Base-by-base conservation (phyloP, 1,139 yeast genomes). In the Saccharomyces hybrid region DNA sequence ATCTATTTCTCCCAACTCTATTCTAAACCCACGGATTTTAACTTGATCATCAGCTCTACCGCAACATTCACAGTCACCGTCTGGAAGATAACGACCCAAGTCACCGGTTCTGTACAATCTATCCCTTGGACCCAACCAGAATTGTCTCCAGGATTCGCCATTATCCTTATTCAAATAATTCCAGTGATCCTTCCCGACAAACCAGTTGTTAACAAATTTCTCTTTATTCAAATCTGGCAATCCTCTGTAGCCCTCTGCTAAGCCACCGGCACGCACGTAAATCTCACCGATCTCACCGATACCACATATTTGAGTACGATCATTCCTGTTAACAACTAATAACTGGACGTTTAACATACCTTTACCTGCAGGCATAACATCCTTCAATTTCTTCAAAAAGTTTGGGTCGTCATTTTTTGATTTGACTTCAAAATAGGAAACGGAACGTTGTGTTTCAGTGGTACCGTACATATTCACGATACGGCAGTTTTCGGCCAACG, bases 41-140 rank as follows among this genome's bases (percentile, higher is more conserved):
- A 95, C 97, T 73, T 95, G 99, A 70, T 93, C 98, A 74, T 95
- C 99, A 31, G 99, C 99, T 71, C 99, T 83, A 56, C 99, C 99
- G 70, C 96, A 86, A 72, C 98, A 93, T 75, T 93, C 99, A 61
- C 95, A 93, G 73, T 93, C 88, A 57, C 99, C 99, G 66, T 90
- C 97, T 5, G 99, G 97, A 56, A 91, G 76, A 70, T 93, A 95
- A 63, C 99, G 83, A 52, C 99, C 99, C 63, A 93, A 78, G 73
- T 95, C 99, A 63, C 99, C 99, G 46, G 98, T 91, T 74, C 99
- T 81, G 75, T 93, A 93, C 58, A 95, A 75, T 68, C 99, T 81
- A 71, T 93, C 99, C 67, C 99, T 82, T 63, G 97, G 96, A 0
- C 98, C 98, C 46, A 80, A 72, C 96, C 97, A 93, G 55, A 84